Evolutionary conservation across 768 basidiomycete genomes (phyloP).

Genomic region (Mycena albidolilacea): DNA sequence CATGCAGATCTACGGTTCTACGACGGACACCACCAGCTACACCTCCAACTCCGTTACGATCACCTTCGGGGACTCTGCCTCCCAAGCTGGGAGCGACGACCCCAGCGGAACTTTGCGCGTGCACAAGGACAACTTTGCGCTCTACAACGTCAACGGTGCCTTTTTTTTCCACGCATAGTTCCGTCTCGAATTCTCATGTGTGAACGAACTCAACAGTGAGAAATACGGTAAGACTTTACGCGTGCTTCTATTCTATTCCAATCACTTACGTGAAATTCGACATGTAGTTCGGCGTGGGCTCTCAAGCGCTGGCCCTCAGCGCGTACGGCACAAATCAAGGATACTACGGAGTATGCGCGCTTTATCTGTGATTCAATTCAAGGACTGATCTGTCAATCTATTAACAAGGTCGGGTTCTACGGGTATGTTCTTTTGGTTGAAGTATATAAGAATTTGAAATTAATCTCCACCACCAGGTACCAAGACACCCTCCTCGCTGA

Average conservation of each 20-base stretch:
- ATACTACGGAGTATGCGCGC: slow-evolving; percentile 39
- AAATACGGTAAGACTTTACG: slow-evolving; percentile 41
- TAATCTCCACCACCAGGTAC: neutral
- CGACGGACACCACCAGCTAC: slow-evolving; percentile 16
- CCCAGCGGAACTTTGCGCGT: slow-evolving; percentile 45
- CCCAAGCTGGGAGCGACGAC: slow-evolving; percentile 13
- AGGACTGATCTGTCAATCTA: neutral
- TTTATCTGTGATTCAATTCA: neutral
- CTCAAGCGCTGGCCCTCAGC: slow-evolving; percentile 46
- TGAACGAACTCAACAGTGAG: slow-evolving; percentile 47
- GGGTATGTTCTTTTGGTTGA: slow-evolving; percentile 17
- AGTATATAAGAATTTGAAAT: neutral
- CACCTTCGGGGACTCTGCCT: slow-evolving; percentile 4
- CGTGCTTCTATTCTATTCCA: neutral
- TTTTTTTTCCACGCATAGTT: no score
- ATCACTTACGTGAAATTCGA: neutral
- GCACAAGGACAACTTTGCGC: slow-evolving; percentile 45
- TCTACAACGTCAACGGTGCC: slow-evolving; percentile 47
- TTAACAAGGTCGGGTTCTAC: slow-evolving; percentile 38
- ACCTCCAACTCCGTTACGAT: slow-evolving; percentile 18
- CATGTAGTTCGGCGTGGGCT: slow-evolving; percentile 41
- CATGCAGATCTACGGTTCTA: slow-evolving; percentile 22
- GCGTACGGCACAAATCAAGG: slow-evolving; percentile 45
- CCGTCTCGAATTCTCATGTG: no score
- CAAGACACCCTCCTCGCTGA: slow-evolving; percentile 45